Evolutionary conservation across 768 basidiomycete species (phyloP), one percentile per base, ranked within the genome.

Genomic region (Pisolithus orientalis): DNA sequence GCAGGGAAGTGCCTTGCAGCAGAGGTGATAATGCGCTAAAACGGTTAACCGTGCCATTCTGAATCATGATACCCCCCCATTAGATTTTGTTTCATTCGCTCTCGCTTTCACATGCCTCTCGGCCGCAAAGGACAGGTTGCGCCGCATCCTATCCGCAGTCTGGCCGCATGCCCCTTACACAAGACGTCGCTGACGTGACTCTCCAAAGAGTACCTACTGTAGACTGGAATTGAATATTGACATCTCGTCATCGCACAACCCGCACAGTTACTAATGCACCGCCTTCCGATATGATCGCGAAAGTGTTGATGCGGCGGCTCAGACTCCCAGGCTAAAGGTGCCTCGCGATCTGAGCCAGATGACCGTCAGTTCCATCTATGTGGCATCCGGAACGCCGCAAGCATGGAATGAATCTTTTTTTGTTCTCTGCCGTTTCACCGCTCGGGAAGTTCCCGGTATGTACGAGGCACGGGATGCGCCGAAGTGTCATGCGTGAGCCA

Each of bases 241-340:
- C 34, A 34, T 34, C 34, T 13, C 34, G 34, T 34, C 31, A 32
- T 32, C 34, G 14, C 34, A 34, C 14, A 34, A 13, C 34, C 34
- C 34, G 11, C 34, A 34, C 34, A 34, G 11, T 34, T 13, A 34
- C 34, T 34, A 37, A 31, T 49, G 27, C 28, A 39, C 29, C 13
- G 48, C 48, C 39, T 13, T 49, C 38, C 48, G 48, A 40, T 29
- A 11, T 25, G 39, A 49, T 49, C 48, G 48, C 11, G n/a, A 21
- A 44, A 39, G 34, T 34, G 13, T 34, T 11, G 1, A 29, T 17
- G 48, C n/a, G 24, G 48, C 4, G 87, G 21, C 21, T 21, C 21
- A 21, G 21, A 21, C 21, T 21, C 21, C 2, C 21, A 13, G 91
- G 86, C 24, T 27, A 3, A 13, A 28, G 10, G 13, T 6, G 6